Percentiles rank a stretch among this genome's conserved stretches.
phyloP scores from a whole-genome alignment of 305 asterid species.

The Euphrasia arctica region DNA sequence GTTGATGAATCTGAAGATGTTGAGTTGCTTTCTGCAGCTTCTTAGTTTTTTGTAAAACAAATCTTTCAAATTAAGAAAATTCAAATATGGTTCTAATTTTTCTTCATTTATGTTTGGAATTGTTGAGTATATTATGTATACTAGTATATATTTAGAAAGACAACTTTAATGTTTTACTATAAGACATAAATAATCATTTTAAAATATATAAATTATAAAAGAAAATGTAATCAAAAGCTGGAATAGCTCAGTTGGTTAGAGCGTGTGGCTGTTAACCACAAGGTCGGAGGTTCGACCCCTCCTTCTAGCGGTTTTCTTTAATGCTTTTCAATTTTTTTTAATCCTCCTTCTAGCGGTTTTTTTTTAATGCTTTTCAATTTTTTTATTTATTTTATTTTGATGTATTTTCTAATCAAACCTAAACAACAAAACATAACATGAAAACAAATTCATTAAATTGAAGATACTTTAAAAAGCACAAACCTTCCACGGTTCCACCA shows the following conservation, averaged over 20 bases:
- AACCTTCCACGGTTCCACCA: slow-evolving; percentile 25
- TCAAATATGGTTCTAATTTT: slow-evolving; percentile 52
- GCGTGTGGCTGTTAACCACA: slow-evolving; percentile 72
- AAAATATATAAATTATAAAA: too few relatives aligned
- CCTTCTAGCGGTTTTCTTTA: slow-evolving; percentile 32
- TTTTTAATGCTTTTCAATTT: too few relatives aligned
- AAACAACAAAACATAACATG: too few relatives aligned
- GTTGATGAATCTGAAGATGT: slow-evolving; percentile 72
- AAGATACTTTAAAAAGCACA: slow-evolving; percentile 23
- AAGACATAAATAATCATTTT: too few relatives aligned
- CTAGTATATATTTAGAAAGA: too few relatives aligned
- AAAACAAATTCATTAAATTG: not conserved
- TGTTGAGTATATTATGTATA: too few relatives aligned
- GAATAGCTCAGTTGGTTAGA: slow-evolving; percentile 82
- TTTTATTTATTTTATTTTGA: too few relatives aligned
- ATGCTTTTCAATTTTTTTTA: too few relatives aligned
- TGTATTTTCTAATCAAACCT: too few relatives aligned
- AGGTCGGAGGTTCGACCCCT: slow-evolving; percentile 52
- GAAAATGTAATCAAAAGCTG: slow-evolving; percentile 29
- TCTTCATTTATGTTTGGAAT: slow-evolving; percentile 27
- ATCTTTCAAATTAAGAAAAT: slow-evolving; percentile 27
- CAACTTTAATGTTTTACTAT: too few relatives aligned
- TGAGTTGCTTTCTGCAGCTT: slow-evolving; percentile 35
- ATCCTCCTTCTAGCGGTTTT: too few relatives aligned
- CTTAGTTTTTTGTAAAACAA: slow-evolving; percentile 37